These are phyloP conservation scores for Venturia pyrina DNA, from an alignment of 2,329 filamentous ascomycete genomes.

Conservation along the genomic window DNA sequence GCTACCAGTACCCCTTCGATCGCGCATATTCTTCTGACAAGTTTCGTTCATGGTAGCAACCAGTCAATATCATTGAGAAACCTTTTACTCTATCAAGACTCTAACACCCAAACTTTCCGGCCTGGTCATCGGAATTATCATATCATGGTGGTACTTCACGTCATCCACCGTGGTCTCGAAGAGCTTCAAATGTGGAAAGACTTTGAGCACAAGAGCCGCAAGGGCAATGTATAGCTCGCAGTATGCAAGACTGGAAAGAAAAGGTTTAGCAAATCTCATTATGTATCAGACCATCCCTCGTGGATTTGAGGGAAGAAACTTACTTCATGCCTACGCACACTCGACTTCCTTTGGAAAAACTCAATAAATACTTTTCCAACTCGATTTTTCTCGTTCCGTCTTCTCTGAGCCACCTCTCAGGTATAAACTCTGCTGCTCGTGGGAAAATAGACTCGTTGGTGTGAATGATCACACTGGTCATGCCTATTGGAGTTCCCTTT, in stretches of 20 bases:
- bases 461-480: conserved; percentile 24
- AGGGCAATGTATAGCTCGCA: conserved; percentile 13
- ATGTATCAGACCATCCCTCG: too few species aligned
- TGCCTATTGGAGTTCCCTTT: conserved; percentile 14
- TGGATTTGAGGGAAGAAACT: conserved; percentile 29
- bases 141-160: conserved; percentile 13
- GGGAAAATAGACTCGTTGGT: conserved; percentile 13
- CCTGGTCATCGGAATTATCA: conserved; percentile 5
- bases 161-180: conserved; percentile 12
- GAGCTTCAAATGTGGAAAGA: conserved; percentile 13
- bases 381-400: conserved; percentile 32
- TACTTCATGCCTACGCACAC: conserved; percentile 60
- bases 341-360: conserved; percentile 53
- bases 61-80: neutral
- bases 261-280: neutral
- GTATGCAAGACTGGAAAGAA: conserved; percentile 11
- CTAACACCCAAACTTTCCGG: conserved; percentile 9
- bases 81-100: conserved; percentile 9
- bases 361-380: conserved; percentile 47
- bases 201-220: conserved; percentile 9
- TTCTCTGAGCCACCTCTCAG: conserved; percentile 46
- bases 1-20: neutral
- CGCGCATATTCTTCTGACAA: neutral
- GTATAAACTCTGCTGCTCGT: conserved; percentile 12
- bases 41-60: neutral